Evolutionary conservation across 164 flowering plant genomes (phyloP), one percentile per base, ranked within the genome.

Genomic region (Umbellularia californica): DNA sequence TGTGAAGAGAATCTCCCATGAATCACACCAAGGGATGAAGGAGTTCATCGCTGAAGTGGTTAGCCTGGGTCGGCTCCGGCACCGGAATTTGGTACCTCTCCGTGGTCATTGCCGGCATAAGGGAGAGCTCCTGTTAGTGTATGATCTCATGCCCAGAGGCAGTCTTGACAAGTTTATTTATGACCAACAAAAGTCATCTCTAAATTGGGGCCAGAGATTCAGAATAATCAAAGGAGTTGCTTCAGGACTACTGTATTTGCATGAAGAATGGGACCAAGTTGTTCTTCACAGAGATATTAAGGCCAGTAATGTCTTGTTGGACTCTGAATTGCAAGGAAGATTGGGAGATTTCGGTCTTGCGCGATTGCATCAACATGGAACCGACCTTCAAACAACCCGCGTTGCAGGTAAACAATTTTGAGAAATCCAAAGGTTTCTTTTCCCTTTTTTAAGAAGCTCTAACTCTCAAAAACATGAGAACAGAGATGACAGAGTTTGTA

Each of bases 81-180:
- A 89, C 76, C 78, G 87, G 50, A 85, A 87, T 72, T 35, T 89
- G 50, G 90, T 89, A 0, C 79, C 66, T 25, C 80, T 89, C 1
- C 67, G 83, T 22, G 92, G 92, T 1, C 87, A 80, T 30, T 67
- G 69, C 69, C 69, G 69, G 20, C 6, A 35, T 17, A 30, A 67
- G 1, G 33, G 10, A 30, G 69, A 67, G 22, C 50, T 67, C 47
- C 69, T 67, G 3, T 9, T 67, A 35, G 69, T 28, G n/a, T 67
- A 88, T 68, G 89, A 88, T 11, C 87, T 50, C 83, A 88, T 85
- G 91, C 81, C 89, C 6, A 87, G 85, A 70, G 87, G 87, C 55
- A 88, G 74, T 1, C 58, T 79, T 9, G 82, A 78, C 30, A 83
- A 67, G 55, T 86, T 14, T 71, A 85, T 17, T 85, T 83, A 41